Conservation (phyloP, 192 early-diverging fungal species). For the Hyaloraphidium curvatum region DNA sequence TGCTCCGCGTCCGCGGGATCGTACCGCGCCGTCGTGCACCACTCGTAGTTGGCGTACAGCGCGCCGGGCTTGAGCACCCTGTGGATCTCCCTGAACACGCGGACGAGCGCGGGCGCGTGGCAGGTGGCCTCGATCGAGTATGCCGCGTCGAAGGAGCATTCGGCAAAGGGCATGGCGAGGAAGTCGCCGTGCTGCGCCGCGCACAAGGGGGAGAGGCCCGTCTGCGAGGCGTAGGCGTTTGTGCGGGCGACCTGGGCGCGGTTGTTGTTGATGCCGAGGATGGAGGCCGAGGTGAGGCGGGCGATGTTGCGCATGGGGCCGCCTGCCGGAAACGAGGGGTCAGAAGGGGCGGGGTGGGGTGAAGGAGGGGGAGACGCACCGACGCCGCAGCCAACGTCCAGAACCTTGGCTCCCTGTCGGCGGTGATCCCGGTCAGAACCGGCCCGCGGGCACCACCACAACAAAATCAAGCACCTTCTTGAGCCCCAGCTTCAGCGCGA, state of each 20-base stretch:
- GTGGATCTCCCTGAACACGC: constrained; percentile 76
- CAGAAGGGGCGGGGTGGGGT: constrained; percentile 3
- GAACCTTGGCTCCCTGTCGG: constrained; percentile 45
- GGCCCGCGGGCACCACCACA: no score
- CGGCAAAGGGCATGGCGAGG: constrained; percentile 65
- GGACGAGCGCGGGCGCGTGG: constrained; percentile 68
- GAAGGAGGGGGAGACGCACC: constrained; percentile 25
- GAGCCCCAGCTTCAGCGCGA: constrained; percentile 55
- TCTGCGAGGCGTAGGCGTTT: constrained; percentile 13
- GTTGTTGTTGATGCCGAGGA: constrained; percentile 95
- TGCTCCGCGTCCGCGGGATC: constrained; percentile 57
- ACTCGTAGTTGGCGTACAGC: constrained; percentile 84
- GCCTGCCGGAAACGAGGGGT: constrained; percentile 16
- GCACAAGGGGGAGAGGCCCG: not conserved
- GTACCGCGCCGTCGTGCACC: constrained; percentile 79
- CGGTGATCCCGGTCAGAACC: no score
- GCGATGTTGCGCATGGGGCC: constrained; percentile 88
- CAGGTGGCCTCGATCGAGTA: constrained; percentile 93
- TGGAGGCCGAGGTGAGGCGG: constrained; percentile 68
- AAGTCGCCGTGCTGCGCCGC: constrained; percentile 64
- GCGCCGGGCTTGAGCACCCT: constrained; percentile 84
- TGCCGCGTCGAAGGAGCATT: constrained; percentile 61
- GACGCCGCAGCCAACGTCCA: constrained; percentile 93
- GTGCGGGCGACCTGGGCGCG: constrained; percentile 72
- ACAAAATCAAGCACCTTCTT: constrained; percentile 12